Evolutionary conservation across 1,139 yeast genomes (phyloP), one percentile per base, ranked within the genome.

Genomic region (Debaryomyces coudertii): DNA sequence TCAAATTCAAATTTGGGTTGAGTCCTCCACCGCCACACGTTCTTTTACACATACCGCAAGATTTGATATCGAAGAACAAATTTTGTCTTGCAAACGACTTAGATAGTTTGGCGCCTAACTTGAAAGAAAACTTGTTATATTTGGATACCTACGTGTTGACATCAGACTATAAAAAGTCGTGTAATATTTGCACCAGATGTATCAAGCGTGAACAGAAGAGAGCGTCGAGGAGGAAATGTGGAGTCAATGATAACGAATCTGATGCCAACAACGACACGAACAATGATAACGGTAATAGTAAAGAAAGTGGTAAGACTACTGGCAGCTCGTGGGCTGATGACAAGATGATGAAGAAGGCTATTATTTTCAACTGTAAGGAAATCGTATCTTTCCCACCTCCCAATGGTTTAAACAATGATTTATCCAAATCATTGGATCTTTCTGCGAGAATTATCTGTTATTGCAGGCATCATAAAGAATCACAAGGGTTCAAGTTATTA

Each of bases 391-490:
- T 90, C 58, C 88, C 90, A 8, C 79, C 87, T 15, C 84, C 85
- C 24, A 71, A 73, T 31, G 82, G 82, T 6, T 63, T 71, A 40
- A 61, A 60, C 37, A 65, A 61, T 41, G 66, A 61, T 40, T 45
- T 49, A 12, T 56, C 63, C 16, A 76, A 83, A 53, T 73, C 77
- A 9, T 68, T 92, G 45, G 95, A 88, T 47, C 70, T 93, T 25
- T 85, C 92, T 28, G 85, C 96, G 11, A 80, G 99, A 68, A 83
- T 93, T 37, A 93, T 93, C 7, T 93, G 99, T 65, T 93, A 93
- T 65, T 92, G 97, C 68, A 83, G 98, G 56, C 99, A 93, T 65
- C 98, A 93, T 66, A 82, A 83, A 54, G 96, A 92, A 51, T 73
- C 83, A 24, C 80, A 79, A 44, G 98, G 98, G 1, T 93, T 90